Base-by-base conservation (phyloP, 805 yeast genomes). In the Wickerhamiella brachini region DNA sequence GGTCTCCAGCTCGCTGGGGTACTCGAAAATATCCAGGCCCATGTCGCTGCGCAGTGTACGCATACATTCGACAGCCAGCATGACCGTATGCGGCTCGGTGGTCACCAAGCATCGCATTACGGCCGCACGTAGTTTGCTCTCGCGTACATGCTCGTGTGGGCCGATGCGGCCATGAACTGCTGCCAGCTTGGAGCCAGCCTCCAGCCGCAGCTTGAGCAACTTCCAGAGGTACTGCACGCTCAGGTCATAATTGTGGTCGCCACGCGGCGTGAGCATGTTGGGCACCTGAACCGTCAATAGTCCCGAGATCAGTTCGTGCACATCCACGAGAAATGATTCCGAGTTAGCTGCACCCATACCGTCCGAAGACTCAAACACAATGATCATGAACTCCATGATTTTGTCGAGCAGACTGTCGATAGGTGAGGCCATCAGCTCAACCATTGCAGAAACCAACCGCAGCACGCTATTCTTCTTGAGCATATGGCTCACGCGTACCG, bases 11-110 rank as follows among this genome's bases (percentile, higher is more conserved):
- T 41, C 39, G 23, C n/a, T 26, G n/a, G 17, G 18, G 20, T 13
- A n/a, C 20, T 45, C 47, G 39, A 29, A 17, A 7, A 45, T 29
- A 23, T 23, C 47, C 39, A 29, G n/a, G 17, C 21, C 29, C 47
- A 45, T 45, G 9, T 26, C 47, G n/a, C 12, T 20, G 9, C 31
- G 50, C 46, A 48, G 24, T 17, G 23, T 29, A 4, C 48, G 34
- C 22, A 49, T 22, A 34, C 51, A 49, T 5, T 49, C 51, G 12
- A 49, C 29, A 2, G 50, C 50, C 18, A 23, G 44, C 44, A 17
- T 20, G 7, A 44, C 46, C 8, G 45, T 45, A 21, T 41, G 44
- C 13, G 23, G 44, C 22, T 49, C 45, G 39, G 48, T 37, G 12
- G 44, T 23, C 8, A 17, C 29, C 21, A 49, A 7, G 4, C 44